Evolutionary conservation across 768 basidiomycete genomes (phyloP).

Genomic region (Podaxis mareebaensis): DNA sequence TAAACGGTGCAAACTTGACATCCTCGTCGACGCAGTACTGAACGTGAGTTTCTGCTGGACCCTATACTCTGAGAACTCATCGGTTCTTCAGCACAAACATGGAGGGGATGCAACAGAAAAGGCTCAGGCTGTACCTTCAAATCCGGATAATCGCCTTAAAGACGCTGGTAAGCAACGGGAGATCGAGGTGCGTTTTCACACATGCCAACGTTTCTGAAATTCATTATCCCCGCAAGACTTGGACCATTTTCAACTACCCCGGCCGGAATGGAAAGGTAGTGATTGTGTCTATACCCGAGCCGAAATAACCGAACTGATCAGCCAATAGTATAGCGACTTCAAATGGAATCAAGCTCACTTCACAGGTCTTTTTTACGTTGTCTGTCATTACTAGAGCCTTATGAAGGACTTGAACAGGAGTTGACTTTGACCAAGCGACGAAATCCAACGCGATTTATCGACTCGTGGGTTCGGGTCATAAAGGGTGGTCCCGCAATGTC

Average conservation of each 20-base stretch:
- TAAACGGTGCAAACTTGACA: conserved; percentile 64
- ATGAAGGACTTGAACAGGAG: conserved; percentile 41
- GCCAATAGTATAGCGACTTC: conserved; percentile 58
- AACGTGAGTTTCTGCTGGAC: conserved; percentile 53
- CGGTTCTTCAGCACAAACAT: conserved; percentile 64
- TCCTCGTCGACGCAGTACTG: conserved; percentile 85
- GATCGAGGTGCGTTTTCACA: conserved; percentile 55
- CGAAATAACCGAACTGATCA: not conserved
- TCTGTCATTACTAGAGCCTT: not conserved
- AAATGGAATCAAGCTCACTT: conserved; percentile 81
- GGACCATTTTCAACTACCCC: conserved; percentile 88
- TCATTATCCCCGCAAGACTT: conserved; percentile 47
- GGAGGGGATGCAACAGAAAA: conserved; percentile 79
- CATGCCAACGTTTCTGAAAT: too few relatives aligned
- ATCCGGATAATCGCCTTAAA: conserved; percentile 65
- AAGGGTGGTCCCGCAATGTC: conserved; percentile 82
- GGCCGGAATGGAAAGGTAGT: conserved; percentile 70
- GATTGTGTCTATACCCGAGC: not conserved
- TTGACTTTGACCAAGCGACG: conserved; percentile 82
- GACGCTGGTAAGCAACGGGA: conserved; percentile 57
- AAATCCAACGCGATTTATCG: conserved; percentile 68
- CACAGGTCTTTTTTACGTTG: conserved; percentile 48
- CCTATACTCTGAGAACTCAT: conserved; percentile 5
- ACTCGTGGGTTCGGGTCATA: conserved; percentile 63
- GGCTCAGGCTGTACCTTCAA: conserved; percentile 70